Conservation (phyloP, 2,329 filamentous ascomycete species). For the Alternaria arborescens region DNA sequence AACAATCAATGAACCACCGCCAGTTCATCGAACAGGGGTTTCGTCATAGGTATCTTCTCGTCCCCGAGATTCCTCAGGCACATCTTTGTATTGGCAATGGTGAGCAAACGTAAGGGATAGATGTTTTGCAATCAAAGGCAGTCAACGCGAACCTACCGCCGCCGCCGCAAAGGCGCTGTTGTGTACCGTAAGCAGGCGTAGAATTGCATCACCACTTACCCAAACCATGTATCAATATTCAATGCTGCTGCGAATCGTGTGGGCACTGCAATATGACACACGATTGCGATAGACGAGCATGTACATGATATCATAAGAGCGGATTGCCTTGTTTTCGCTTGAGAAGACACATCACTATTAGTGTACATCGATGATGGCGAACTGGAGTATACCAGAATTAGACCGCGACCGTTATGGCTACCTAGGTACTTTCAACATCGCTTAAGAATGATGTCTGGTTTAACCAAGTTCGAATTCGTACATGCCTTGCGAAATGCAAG, state of each 20-base stretch:
- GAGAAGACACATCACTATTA: not conserved
- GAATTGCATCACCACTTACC: not conserved
- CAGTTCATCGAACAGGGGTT: not conserved
- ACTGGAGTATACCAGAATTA: not conserved
- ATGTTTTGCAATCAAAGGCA: not conserved
- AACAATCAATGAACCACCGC: not conserved
- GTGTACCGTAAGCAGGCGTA: not conserved
- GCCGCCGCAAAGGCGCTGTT: not conserved
- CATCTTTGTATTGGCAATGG: not conserved
- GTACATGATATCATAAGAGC: slow-evolving; percentile 7
- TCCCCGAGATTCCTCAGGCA: not conserved
- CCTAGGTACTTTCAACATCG: not conserved
- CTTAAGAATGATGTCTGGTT: not conserved
- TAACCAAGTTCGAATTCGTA: not conserved
- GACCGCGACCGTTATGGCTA: not conserved
- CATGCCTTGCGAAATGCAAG: not conserved
- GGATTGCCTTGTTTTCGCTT: not conserved
- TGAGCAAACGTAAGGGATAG: not conserved
- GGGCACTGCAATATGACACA: slow-evolving; percentile 21
- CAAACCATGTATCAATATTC: not conserved
- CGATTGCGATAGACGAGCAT: slow-evolving; percentile 16
- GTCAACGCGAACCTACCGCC: too few relatives aligned
- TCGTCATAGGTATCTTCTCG: not conserved
- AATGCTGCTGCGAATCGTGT: slow-evolving; percentile 6
- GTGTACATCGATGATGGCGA: not conserved